Percentiles rank a stretch among this genome's conserved stretches.
Conservation (phyloP, 2,329 filamentous ascomycete genomes). For the Akanthomyces muscarius region DNA sequence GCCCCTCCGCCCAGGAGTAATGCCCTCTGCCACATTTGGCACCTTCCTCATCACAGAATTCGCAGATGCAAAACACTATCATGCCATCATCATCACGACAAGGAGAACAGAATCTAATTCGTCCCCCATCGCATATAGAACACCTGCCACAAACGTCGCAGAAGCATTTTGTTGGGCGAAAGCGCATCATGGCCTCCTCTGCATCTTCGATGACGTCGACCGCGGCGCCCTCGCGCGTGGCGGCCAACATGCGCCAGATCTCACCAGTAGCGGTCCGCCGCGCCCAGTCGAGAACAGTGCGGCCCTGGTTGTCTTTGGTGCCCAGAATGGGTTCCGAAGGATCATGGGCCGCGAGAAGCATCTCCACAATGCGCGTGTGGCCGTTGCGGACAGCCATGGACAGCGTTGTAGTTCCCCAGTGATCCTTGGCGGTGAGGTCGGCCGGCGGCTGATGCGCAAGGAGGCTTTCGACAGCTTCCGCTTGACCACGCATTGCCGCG, state of each 20-base stretch:
- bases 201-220: background rate
- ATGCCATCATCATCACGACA: background rate
- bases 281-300: background rate
- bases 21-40: too few species aligned
- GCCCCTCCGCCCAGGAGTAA: too few species aligned
- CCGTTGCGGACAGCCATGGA: background rate
- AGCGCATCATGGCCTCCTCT: background rate
- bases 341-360: background rate
- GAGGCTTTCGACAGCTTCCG: background rate
- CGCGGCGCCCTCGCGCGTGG: background rate
- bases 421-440: background rate
- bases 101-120: too few species aligned
- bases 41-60: background rate
- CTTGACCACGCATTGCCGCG: background rate
- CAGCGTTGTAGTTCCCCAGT: background rate
- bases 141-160: background rate
- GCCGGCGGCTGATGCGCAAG: background rate
- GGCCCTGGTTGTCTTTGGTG: background rate
- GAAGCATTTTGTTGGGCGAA: background rate
- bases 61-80: background rate
- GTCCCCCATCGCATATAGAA: background rate
- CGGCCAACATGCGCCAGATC: slow-evolving; percentile 1
- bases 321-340: background rate
- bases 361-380: background rate
- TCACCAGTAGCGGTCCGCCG: background rate